Evolutionary conservation across 495 filamentous ascomycete genomes (phyloP).

Genomic region (Penicillium tannophilum): DNA sequence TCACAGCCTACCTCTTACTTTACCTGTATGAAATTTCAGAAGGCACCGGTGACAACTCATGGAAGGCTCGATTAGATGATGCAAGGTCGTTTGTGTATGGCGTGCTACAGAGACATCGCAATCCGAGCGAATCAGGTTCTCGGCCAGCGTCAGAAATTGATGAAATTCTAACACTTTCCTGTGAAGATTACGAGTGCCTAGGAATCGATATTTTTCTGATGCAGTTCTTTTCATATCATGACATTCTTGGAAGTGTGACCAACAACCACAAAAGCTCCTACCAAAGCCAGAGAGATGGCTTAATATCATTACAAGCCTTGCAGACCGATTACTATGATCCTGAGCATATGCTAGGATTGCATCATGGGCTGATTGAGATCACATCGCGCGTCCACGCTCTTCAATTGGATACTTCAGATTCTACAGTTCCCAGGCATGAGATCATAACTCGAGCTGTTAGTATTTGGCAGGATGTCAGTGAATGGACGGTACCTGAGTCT

Average conservation of each 20-base stretch:
- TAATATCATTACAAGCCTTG: neutral
- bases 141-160: neutral
- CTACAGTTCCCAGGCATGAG: neutral
- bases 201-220: slow-evolving; percentile 1
- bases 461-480: neutral
- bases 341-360: neutral
- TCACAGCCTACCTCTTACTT: neutral
- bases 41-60: neutral
- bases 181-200: neutral
- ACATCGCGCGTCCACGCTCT: neutral
- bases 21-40: slow-evolving; percentile 3
- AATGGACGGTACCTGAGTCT: neutral
- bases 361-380: slow-evolving; percentile 1
- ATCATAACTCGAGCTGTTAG: neutral
- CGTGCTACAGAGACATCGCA: neutral
- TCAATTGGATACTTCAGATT: neutral
- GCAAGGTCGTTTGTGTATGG: neutral
- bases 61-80: neutral
- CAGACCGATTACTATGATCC: neutral
- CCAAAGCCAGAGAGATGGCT: neutral
- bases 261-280: neutral
- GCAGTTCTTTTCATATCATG: slow-evolving; percentile 5
- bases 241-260: neutral
- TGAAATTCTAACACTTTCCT: neutral
- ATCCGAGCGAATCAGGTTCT: neutral